phyloP scores from a whole-genome alignment of 31 red algal species.

The Odonthalia washingtoniensis region DNA sequence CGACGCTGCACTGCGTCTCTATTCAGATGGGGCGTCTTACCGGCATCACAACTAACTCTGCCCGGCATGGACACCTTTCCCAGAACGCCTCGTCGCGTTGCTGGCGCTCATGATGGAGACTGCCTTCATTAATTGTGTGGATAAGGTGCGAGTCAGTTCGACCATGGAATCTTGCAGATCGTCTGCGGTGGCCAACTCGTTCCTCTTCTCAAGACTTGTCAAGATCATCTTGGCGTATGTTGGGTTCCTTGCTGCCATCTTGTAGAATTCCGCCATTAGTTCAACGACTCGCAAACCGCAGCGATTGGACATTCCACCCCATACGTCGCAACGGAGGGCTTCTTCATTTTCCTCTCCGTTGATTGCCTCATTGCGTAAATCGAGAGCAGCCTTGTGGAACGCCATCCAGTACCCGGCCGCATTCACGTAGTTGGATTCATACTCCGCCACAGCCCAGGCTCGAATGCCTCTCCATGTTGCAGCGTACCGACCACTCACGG shows the following conservation, averaged over 20 bases:
- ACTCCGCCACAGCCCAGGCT: conserved; percentile 27
- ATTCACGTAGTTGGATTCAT: conserved; percentile 58
- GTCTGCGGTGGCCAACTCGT: conserved; percentile 29
- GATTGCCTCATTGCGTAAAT: conserved; percentile 14
- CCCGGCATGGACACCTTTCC: background rate
- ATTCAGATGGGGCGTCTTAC: background rate
- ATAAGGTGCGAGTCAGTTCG: background rate
- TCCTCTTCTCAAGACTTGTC: conserved; percentile 24
- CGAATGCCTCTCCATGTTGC: background rate
- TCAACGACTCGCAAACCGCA: conserved; percentile 34
- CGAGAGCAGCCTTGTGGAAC: conserved; percentile 38
- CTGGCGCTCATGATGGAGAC: conserved; percentile 38
- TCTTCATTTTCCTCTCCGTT: conserved; percentile 4
- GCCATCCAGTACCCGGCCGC: conserved; percentile 50
- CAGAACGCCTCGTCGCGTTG: conserved; percentile 51
- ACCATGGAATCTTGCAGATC: conserved; percentile 27
- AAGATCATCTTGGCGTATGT: conserved; percentile 20
- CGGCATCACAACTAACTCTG: background rate
- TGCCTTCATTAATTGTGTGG: conserved; percentile 51
- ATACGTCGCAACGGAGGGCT: conserved; percentile 29
- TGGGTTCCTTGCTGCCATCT: conserved; percentile 37
- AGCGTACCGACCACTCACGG: conserved; percentile 24
- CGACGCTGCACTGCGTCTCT: background rate
- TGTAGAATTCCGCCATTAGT: conserved; percentile 38
- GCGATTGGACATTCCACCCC: conserved; percentile 1